phyloP scores from a whole-genome alignment of 2,329 filamentous ascomycete genomes.

The Bipolaris gigantea region DNA sequence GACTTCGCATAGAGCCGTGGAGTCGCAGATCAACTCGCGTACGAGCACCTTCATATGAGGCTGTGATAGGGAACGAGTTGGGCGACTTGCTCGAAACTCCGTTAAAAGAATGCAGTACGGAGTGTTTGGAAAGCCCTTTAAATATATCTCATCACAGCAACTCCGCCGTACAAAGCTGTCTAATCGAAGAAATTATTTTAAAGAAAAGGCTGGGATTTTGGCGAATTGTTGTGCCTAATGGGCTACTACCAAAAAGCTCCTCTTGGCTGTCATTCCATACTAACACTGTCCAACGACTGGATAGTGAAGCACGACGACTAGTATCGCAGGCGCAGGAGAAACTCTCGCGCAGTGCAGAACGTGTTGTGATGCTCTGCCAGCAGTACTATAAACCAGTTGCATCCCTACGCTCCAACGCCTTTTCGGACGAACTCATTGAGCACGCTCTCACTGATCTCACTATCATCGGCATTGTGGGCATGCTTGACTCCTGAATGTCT shows the following conservation, averaged over 20 bases:
- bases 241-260: background rate
- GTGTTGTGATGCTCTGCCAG: background rate
- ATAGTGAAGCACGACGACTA: background rate
- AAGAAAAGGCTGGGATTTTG: too few species aligned
- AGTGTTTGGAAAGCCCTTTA: too few species aligned
- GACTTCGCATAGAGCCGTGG: too few species aligned
- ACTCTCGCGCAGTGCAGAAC: background rate
- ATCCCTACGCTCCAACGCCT: background rate
- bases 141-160: too few species aligned
- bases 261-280: background rate
- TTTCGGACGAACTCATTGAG: background rate
- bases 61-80: too few species aligned
- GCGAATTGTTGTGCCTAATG: background rate
- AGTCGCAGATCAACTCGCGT: too few species aligned
- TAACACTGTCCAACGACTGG: background rate
- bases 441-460: background rate
- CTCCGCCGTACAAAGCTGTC: too few species aligned
- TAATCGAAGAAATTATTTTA: too few species aligned
- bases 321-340: background rate
- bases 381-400: background rate
- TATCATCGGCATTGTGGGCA: background rate
- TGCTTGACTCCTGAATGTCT: constrained; percentile 1
- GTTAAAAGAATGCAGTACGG: too few species aligned
- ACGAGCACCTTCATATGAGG: too few species aligned
- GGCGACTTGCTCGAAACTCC: too few species aligned